phyloP scores from a whole-genome alignment of 345 rosid species.

The Brassica juncea region DNA sequence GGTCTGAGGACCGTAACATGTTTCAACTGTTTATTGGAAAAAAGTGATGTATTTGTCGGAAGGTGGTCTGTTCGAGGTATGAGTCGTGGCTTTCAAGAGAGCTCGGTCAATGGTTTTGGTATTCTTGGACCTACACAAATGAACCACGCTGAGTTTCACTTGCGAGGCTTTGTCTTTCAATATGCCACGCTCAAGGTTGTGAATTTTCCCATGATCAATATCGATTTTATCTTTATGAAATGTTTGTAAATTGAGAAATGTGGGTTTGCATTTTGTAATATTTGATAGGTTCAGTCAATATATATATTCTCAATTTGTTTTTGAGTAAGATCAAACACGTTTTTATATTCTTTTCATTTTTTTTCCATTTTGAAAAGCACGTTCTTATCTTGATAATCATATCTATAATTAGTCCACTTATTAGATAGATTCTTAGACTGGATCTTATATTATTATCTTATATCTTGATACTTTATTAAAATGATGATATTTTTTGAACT shows the following conservation, averaged over 20 bases:
- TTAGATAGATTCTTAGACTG: too few species aligned
- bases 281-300: neutral
- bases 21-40: conserved; percentile 5
- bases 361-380: too few species aligned
- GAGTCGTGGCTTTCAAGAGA: conserved; percentile 32
- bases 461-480: too few species aligned
- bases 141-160: conserved; percentile 29
- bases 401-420: too few species aligned
- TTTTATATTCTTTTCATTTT: too few species aligned
- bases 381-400: too few species aligned
- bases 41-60: conserved; percentile 8
- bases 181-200: conserved; percentile 5
- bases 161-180: conserved; percentile 23
- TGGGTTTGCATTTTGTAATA: neutral
- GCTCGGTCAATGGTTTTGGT: conserved; percentile 22
- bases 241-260: neutral
- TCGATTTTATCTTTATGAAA: neutral
- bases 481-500: too few species aligned
- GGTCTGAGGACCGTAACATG: conserved; percentile 19
- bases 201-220: conserved; percentile 9
- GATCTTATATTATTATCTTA: too few species aligned
- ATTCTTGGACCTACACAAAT: conserved; percentile 22
- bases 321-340: neutral
- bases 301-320: neutral
- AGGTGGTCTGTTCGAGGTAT: conserved; percentile 22